Base-by-base conservation (phyloP, 176 grass and related monocot genomes). In the Echinochloa phyllopogon region DNA sequence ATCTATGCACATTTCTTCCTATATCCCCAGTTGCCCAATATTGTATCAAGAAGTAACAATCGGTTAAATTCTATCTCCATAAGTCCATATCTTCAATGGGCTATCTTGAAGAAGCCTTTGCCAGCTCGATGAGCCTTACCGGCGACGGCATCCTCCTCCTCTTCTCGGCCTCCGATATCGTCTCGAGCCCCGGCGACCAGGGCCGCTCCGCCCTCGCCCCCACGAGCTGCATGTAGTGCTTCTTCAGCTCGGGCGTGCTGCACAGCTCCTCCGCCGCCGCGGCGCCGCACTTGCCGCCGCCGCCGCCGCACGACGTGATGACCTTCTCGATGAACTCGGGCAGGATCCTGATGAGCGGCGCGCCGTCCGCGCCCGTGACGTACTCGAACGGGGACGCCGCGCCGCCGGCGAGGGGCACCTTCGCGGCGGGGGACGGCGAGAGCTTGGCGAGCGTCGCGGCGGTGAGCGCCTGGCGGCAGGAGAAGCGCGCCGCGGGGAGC, bases 191-290 rank as follows among this genome's bases (percentile, higher is more conserved):
- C 14, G 95, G 95, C 23, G 92, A 97, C 95, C 95, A 97, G 2
- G 87, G 90, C 84, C 84, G 51, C 73, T 88, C 86, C 63, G 87
- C 91, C 20, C 85, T 17, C 52, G 76, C 72, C 21, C 87, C 89
- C 29, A 94, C 95, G 21, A 97, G 87, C 81, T 93, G 95, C 53
- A 83, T 86, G 81, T 97, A 97, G 80, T 97, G 92, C 44, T 93
- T 97, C 90, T 65, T 91, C 88, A 97, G 75, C 83, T 93, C 95
- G 75, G 92, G 93, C 21, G 95, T 98, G 82, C 80, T 95, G 83
- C 92, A 95, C 74, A 95, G 52, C 58, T 74, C 79, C 13, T 81
- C 47, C 27, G 71, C 69, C 16, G 29, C 61, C 52, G 23, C 64
- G 0, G 29, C 65, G 20, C 61, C 38, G n/a, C 44, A 4, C 47